Evolutionary conservation across 345 rosid genomes (phyloP), one percentile per base, ranked within the genome.

Genomic region (Syzygium jambos): DNA sequence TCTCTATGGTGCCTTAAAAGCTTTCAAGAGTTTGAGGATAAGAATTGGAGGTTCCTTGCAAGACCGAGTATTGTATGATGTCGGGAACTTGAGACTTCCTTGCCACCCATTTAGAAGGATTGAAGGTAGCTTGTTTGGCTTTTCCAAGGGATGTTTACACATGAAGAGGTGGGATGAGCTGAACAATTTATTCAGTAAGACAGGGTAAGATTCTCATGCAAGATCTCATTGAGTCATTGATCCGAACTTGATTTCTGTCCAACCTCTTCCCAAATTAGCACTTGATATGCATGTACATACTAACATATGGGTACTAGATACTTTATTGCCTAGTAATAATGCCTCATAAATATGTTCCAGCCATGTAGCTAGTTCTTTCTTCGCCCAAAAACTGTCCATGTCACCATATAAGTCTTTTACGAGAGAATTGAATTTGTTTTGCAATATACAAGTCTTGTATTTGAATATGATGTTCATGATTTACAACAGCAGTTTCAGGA

Each of bases 1-100:
- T 86, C 77, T 88, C 27, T 49, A 41, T 87, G 88, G 87, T 87
- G 85, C 51, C 85, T 73, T 85, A 85, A 54, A 89, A 96, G 99
- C 99, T 80, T 98, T 98, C 89, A 87, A 87, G 90, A 87, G 88
- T 61, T 91, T 96, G 94, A 95, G 99, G 93, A 93, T 98, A 93
- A 93, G 99, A 85, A 90, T 98, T 15, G 99, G 99, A 38, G 99
- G 99, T 85, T 96, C 99, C 82, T 91, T 98, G 92, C 99, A 98
- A 95, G 99, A 98, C 88, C 98, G 89, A 93, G 98, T 98, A 23
- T 84, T 90, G 54, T 98, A 98, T 86, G 95, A 95, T 89, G 93
- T 95, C 8, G 99, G 96, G 85, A 52, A 86, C 65, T 90, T 91
- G 88, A 90, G 88, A 86, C 86, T 92, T 92, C 97, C 95, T 55